Percentiles rank a stretch among this genome's conserved stretches.
Evolutionary conservation across 306 rosid species (phyloP).

Genomic region (Glycine latifolia): DNA sequence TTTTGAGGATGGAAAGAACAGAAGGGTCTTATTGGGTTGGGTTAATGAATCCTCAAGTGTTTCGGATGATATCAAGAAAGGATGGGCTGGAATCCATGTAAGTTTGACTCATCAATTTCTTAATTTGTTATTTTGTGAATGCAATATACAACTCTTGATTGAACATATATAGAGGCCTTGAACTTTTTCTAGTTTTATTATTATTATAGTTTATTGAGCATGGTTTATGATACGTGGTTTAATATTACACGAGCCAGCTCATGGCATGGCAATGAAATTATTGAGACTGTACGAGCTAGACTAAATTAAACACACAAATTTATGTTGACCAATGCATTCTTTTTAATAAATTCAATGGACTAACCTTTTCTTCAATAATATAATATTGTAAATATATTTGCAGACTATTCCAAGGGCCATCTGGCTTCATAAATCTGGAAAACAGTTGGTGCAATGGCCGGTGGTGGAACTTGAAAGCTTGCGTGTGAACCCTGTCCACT

Average conservation of each 20-base stretch:
- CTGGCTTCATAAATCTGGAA: conserved; percentile 72
- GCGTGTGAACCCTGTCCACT: conserved; percentile 52
- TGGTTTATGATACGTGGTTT: neutral
- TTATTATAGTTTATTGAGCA: neutral
- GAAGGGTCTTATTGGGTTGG: conserved; percentile 89
- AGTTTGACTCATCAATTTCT: neutral
- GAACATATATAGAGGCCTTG: neutral
- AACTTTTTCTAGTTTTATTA: neutral
- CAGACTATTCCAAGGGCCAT: conserved; percentile 79
- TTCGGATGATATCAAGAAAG: conserved; percentile 64
- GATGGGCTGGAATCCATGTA: conserved; percentile 97
- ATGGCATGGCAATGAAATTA: neutral
- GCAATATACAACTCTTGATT: too few species aligned
- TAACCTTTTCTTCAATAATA: neutral
- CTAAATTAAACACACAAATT: too few species aligned
- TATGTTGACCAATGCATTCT: neutral
- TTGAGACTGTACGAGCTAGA: neutral
- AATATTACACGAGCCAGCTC: conserved; percentile 4
- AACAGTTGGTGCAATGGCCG: conserved; percentile 87
- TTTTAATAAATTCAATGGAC: neutral
- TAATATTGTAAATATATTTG: conserved; percentile 8
- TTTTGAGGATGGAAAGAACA: conserved; percentile 61
- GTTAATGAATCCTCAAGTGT: conserved; percentile 77
- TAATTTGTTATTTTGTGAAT: neutral
- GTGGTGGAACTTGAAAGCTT: conserved; percentile 66